phyloP scores from a whole-genome alignment of 2,329 filamentous ascomycete genomes.

The Gnomoniopsis sp. region DNA sequence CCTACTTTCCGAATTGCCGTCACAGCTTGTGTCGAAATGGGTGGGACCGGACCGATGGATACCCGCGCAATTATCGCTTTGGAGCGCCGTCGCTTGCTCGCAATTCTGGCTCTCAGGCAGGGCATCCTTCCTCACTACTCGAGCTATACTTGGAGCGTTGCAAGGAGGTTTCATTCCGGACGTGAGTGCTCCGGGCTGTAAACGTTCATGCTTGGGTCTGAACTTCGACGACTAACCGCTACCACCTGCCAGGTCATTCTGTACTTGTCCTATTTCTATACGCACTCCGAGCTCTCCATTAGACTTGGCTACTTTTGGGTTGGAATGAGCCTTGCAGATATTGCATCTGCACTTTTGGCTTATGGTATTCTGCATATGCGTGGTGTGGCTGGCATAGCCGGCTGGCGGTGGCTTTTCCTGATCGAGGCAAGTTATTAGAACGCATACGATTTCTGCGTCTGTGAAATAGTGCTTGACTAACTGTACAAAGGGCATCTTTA shows the following conservation, averaged over 20 bases:
- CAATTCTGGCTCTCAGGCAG: conserved; percentile 42
- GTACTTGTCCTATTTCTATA: conserved; percentile 44
- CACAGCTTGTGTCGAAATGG: conserved; percentile 57
- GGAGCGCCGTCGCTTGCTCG: conserved; percentile 49
- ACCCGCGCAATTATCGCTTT: conserved; percentile 53
- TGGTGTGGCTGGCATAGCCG: conserved; percentile 31
- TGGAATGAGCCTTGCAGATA: conserved; percentile 37
- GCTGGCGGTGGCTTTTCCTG: conserved; percentile 52
- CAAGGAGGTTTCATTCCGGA: conserved; percentile 47
- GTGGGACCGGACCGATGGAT: conserved; percentile 59
- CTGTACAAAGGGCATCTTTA: conserved; percentile 33
- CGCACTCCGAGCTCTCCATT: conserved; percentile 36
- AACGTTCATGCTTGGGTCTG: background rate
- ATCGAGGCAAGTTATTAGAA: conserved; percentile 42
- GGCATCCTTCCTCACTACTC: conserved; percentile 35
- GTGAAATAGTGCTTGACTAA: conserved; percentile 13
- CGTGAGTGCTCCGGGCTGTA: conserved; percentile 24
- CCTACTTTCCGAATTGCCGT: conserved; percentile 56
- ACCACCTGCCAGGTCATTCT: conserved; percentile 28
- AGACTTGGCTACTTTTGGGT: conserved; percentile 40
- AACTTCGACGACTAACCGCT: background rate
- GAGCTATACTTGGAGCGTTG: conserved; percentile 37
- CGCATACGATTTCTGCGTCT: no score
- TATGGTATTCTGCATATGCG: conserved; percentile 39
- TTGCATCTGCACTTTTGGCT: conserved; percentile 35